Percentiles rank a stretch among this genome's conserved stretches.
These are phyloP conservation scores for Leucaena leucocephala DNA, from an alignment of 306 rosid genomes.

Conservation along the genomic window DNA sequence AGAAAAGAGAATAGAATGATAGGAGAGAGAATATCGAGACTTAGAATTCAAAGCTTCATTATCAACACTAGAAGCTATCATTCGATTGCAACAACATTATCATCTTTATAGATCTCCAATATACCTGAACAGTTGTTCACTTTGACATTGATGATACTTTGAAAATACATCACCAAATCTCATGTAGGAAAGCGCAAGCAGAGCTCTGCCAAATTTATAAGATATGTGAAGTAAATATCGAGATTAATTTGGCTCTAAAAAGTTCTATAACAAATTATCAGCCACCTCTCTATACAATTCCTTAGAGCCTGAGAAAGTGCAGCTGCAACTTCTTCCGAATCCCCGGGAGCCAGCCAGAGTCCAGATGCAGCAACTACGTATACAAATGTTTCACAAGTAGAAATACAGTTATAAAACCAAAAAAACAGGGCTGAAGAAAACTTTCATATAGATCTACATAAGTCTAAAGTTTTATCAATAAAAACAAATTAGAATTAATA, in stretches of 20 bases:
- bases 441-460: slow-evolving; percentile 3
- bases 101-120: slow-evolving; percentile 33
- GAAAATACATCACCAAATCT: slow-evolving; percentile 96
- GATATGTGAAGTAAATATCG: slow-evolving; percentile 42
- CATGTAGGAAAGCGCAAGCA: slow-evolving; percentile 75
- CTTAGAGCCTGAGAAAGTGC: slow-evolving; percentile 96
- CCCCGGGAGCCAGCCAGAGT: slow-evolving; percentile 95
- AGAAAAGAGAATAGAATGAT: not conserved
- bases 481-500: not conserved
- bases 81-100: slow-evolving; percentile 3
- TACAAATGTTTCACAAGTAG: slow-evolving; percentile 32
- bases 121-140: slow-evolving; percentile 82
- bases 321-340: slow-evolving; percentile 91
- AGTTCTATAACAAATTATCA: slow-evolving; percentile 28
- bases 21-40: not conserved
- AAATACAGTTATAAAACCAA: slow-evolving; percentile 31
- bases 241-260: slow-evolving; percentile 33
- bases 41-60: not conserved
- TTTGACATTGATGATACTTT: slow-evolving; percentile 70
- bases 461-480: not conserved
- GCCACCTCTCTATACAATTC: slow-evolving; percentile 82
- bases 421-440: not conserved
- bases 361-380: slow-evolving; percentile 86
- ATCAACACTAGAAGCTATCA: slow-evolving; percentile 9
- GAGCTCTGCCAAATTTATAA: slow-evolving; percentile 61